phyloP scores from a whole-genome alignment of 2,329 filamentous ascomycete species.

The Raffaelea deltoideospora region DNA sequence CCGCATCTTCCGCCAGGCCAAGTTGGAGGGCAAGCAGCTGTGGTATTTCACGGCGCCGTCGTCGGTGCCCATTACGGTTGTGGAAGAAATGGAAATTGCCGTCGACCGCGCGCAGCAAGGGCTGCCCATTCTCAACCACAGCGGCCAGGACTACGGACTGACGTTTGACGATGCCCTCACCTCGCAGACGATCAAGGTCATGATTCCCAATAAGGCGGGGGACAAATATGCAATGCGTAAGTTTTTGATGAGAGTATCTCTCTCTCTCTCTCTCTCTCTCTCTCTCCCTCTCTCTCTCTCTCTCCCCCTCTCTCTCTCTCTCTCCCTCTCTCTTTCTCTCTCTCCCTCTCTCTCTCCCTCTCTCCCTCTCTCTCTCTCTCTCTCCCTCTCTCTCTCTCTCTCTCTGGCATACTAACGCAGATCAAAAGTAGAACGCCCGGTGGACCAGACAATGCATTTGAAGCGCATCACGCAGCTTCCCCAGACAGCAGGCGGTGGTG shows the following conservation, averaged over 20 bases:
- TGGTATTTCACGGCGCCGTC: slow-evolving; percentile 69
- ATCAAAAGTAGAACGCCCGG: slow-evolving; percentile 23
- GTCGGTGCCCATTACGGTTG: slow-evolving; percentile 49
- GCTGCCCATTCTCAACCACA: slow-evolving; percentile 43
- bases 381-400: neutral
- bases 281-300: no score
- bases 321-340: neutral
- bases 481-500: no score
- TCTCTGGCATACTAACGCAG: slow-evolving; percentile 10
- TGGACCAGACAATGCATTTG: slow-evolving; percentile 49
- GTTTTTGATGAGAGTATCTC: slow-evolving; percentile 11
- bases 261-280: neutral
- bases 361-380: neutral
- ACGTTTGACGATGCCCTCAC: slow-evolving; percentile 35
- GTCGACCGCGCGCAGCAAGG: slow-evolving; percentile 37
- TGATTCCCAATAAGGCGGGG: slow-evolving; percentile 43
- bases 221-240: slow-evolving; percentile 38
- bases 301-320: neutral
- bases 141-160: slow-evolving; percentile 48
- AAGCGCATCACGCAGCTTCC: slow-evolving; percentile 45
- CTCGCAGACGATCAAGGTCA: slow-evolving; percentile 37
- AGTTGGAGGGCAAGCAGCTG: slow-evolving; percentile 54
- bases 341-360: neutral
- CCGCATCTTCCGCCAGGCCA: slow-evolving; percentile 40
- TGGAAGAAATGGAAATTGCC: slow-evolving; percentile 49